Evolutionary conservation across 106 monocot genomes (phyloP).

Genomic region (Allium sativum): DNA sequence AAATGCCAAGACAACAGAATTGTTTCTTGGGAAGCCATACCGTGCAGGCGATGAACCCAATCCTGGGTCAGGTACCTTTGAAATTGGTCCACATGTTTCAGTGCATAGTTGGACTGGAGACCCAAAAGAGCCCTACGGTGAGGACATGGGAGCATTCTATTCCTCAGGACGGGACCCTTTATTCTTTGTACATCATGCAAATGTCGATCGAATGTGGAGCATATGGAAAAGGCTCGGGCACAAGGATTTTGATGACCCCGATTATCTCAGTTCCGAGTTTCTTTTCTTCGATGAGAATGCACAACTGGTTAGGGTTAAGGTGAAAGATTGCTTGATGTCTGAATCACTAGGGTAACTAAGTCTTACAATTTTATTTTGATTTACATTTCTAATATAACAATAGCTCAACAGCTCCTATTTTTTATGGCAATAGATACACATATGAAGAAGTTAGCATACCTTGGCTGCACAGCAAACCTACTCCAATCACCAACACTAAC

Average conservation of each 20-base stretch:
- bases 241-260: conserved; percentile 18
- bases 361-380: not conserved
- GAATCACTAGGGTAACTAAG: not conserved
- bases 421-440: not conserved
- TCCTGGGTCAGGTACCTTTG: conserved; percentile 13
- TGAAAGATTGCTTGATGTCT: conserved; percentile 1
- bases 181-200: conserved; percentile 21
- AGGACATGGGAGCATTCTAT: conserved; percentile 24
- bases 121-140: not conserved
- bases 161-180: conserved; percentile 16
- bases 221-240: conserved; percentile 15
- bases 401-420: not conserved
- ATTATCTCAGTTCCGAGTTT: conserved; percentile 29
- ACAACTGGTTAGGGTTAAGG: conserved; percentile 17
- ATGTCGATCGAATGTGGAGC: conserved; percentile 18
- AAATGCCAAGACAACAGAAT: conserved; percentile 3
- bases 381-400: not conserved
- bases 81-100: conserved; percentile 6
- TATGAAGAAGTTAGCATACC: conserved; percentile 11
- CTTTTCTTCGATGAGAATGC: conserved; percentile 42
- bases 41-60: not conserved
- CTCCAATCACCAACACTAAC: not conserved
- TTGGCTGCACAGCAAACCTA: conserved; percentile 8
- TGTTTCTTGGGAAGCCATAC: conserved; percentile 17
- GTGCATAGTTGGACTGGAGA: conserved; percentile 20